phyloP scores from a whole-genome alignment of 2,329 filamentous ascomycete species.

The Botryotinia narcissicola region DNA sequence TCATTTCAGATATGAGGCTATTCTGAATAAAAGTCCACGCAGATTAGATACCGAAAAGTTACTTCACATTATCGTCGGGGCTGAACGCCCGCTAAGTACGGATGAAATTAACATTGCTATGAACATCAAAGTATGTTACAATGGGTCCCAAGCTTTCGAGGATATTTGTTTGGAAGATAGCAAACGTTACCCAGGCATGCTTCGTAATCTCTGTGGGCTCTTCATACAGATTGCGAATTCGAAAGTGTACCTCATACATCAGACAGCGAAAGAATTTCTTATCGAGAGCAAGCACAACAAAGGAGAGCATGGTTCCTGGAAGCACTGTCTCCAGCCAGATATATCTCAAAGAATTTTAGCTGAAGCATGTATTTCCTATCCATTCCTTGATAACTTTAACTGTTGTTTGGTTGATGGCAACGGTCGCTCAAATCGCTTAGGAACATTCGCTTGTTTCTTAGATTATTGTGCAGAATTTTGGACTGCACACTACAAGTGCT shows the following conservation, averaged over 20 bases:
- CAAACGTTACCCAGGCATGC: not conserved
- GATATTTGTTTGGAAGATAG: not conserved
- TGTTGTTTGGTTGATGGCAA: fast-evolving
- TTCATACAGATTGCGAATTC: constrained; percentile 13
- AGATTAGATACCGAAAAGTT: not conserved
- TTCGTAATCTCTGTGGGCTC: constrained; percentile 16
- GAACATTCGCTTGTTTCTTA: not conserved
- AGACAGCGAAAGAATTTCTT: constrained; percentile 23
- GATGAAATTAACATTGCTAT: constrained; percentile 12
- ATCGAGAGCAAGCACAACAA: not conserved
- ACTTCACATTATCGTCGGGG: constrained; percentile 16
- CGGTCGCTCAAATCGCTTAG: not conserved
- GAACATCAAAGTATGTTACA: not conserved
- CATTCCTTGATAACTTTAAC: not conserved
- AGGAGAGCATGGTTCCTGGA: not conserved
- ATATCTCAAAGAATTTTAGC: constrained; percentile 3
- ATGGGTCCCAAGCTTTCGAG: fast-evolving
- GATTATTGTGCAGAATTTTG: not conserved
- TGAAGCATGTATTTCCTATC: constrained; percentile 19
- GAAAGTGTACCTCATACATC: constrained; percentile 22
- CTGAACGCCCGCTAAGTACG: not conserved
- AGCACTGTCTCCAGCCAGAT: constrained; percentile 1
- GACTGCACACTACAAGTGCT: not conserved
- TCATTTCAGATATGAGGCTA: not conserved
- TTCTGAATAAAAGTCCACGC: not conserved